Base-by-base conservation (phyloP, 305 asterid genomes). In the Stenogyne calaminthoides region DNA sequence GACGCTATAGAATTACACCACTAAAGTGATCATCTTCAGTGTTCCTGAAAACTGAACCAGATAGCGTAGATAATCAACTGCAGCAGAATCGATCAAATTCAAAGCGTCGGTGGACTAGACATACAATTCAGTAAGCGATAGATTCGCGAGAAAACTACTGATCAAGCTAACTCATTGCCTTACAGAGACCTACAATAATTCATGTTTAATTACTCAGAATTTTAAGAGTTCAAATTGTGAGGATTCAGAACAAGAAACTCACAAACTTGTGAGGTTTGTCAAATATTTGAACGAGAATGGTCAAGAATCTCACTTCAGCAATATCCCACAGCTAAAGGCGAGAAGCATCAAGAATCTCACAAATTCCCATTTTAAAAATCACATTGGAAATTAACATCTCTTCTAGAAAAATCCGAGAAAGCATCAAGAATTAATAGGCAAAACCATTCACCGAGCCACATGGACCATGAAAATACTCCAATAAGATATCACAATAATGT, bases 21-120 rank as follows among this genome's bases (percentile, higher is more conserved):
- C 98, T 91, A 63, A 94, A 94, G 78, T 91, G 93, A 80, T 91
- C 92, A 64, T 91, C 97, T 81, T 88, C 88, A 16, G 91, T 88
- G 78, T 94, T 87, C 95, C 99, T 94, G 89, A 67, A 74, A 80
- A 55, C 6, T 47, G 42, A 74, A 10, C 5, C 5, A 7, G 62
- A 77, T 51, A 76, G 83, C 52, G 80, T 52, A 46, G 44, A 76
- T 66, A 61, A 81, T 77, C 72, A 73, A 40, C 69, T 63, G 66
- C 8, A 61, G 20, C 14, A 47, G 34, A 54, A 46, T 40, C 37
- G 54, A 56, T 70, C 62, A 55, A 11, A 64, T 12, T 36, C 4
- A 29, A 16, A 61, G 61, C 15, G 19, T 25, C 29, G 37, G 20
- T 74, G 16, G 49, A 71, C 42, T 60, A 58, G 76, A 84, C 96